These are phyloP conservation scores for Vanrija sp. DNA, from an alignment of 1,284 basidiomycete genomes.

Conservation along the genomic window DNA sequence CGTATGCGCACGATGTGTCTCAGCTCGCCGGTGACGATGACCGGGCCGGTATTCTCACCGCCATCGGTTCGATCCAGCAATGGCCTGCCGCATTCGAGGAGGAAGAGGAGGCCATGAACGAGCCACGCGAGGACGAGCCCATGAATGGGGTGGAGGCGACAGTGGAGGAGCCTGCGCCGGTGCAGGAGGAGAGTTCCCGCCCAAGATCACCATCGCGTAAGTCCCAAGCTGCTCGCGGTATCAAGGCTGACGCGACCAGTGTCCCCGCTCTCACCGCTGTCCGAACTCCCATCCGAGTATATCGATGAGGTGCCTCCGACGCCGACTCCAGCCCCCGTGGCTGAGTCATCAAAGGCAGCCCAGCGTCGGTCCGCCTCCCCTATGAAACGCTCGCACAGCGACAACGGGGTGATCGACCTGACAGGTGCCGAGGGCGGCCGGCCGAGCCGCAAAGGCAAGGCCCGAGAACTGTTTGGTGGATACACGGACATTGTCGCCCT, in stretches of 20 bases:
- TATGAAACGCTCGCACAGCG: neutral
- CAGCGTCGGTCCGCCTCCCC: constrained; percentile 1
- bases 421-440: neutral
- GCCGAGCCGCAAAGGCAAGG: constrained; percentile 1
- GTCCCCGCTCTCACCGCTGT: no score
- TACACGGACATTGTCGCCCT: neutral
- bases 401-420: neutral
- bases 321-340: neutral
- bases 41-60: neutral
- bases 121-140: neutral
- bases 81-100: neutral
- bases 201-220: neutral
- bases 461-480: neutral
- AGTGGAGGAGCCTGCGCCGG: neutral
- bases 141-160: neutral
- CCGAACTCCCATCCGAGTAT: no score
- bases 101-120: neutral
- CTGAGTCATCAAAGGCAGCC: constrained; percentile 15
- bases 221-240: neutral
- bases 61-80: neutral
- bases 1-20: neutral
- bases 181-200: neutral
- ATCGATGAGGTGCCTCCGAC: neutral
- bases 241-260: neutral
- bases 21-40: neutral